Conservation (phyloP, 352 stramenopile genomes). For the Phytophthora uliginosa region DNA sequence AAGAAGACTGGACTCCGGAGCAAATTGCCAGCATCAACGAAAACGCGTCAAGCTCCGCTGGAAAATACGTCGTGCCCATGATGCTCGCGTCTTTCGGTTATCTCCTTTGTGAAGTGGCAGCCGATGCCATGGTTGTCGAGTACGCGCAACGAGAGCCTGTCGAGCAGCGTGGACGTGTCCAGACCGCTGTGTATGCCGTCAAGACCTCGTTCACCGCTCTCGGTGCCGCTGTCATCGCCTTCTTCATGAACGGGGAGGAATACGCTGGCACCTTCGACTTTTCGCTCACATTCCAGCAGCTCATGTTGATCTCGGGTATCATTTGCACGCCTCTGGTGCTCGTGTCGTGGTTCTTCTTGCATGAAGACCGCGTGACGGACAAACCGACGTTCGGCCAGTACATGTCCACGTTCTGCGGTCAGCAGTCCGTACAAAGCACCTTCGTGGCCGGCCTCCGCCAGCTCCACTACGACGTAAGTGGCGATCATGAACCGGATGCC, state of each 20-base stretch:
- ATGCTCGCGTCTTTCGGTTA: slow-evolving; percentile 68
- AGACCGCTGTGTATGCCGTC: slow-evolving; percentile 54
- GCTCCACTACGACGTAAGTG: slow-evolving; percentile 67
- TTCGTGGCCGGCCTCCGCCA: slow-evolving; percentile 56
- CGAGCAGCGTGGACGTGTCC: slow-evolving; percentile 46
- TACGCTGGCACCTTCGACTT: slow-evolving; percentile 52
- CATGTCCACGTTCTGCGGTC: slow-evolving; percentile 54
- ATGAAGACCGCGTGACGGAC: slow-evolving; percentile 38
- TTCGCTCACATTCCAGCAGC: slow-evolving; percentile 50
- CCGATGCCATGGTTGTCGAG: slow-evolving; percentile 73
- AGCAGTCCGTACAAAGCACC: slow-evolving; percentile 61
- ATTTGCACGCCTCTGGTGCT: slow-evolving; percentile 39
- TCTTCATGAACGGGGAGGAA: slow-evolving; percentile 52
- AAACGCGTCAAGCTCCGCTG: slow-evolving; percentile 34
- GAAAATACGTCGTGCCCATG: slow-evolving; percentile 59
- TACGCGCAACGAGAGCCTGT: slow-evolving; percentile 57
- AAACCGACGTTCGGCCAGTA: slow-evolving; percentile 35
- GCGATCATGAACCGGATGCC: slow-evolving; percentile 65
- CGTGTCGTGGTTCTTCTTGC: slow-evolving; percentile 45
- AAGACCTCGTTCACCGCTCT: slow-evolving; percentile 53
- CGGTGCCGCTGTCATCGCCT: slow-evolving; percentile 45
- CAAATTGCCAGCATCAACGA: slow-evolving; percentile 46
- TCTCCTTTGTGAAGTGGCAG: slow-evolving; percentile 55
- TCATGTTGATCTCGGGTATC: slow-evolving; percentile 47
- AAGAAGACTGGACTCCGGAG: slow-evolving; percentile 40